These are phyloP conservation scores for Paramarasmius palmivorus DNA, from an alignment of 1,284 basidiomycete species.

Conservation along the genomic window DNA sequence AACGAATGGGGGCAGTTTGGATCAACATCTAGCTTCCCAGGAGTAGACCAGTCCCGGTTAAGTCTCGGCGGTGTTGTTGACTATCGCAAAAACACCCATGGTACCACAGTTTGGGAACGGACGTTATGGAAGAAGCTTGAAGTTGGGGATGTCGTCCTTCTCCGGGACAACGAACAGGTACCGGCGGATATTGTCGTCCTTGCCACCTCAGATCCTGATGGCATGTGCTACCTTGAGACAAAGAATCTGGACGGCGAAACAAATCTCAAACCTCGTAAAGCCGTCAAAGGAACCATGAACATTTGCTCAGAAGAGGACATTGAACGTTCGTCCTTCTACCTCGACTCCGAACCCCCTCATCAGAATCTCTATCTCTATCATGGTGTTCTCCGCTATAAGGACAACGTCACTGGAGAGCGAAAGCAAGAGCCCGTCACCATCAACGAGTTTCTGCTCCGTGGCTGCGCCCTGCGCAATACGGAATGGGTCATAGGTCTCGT, in stretches of 20 bases:
- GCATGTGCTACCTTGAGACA: slow-evolving; percentile 88
- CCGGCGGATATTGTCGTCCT: slow-evolving; percentile 94
- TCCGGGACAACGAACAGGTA: slow-evolving; percentile 93
- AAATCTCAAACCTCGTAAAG: slow-evolving; percentile 87
- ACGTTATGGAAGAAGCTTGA: slow-evolving; percentile 99
- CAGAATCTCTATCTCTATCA: slow-evolving; percentile 93
- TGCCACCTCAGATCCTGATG: slow-evolving; percentile 83
- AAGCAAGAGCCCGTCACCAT: slow-evolving; percentile 78
- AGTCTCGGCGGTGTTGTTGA: slow-evolving; percentile 71
- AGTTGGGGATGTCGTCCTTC: slow-evolving; percentile 92
- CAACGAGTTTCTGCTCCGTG: slow-evolving; percentile 92
- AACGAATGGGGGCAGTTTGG: slow-evolving; percentile 34
- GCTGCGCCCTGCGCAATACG: slow-evolving; percentile 92
- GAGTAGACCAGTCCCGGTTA: slow-evolving; percentile 52
- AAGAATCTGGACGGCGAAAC: slow-evolving; percentile 98
- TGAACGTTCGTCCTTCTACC: slow-evolving; percentile 81
- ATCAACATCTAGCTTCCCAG: slow-evolving; percentile 50
- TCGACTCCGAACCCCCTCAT: slow-evolving; percentile 93
- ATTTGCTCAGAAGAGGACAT: slow-evolving; percentile 91
- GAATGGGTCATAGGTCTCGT: slow-evolving; percentile 94
- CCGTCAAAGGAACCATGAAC: slow-evolving; percentile 74
- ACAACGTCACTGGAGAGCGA: slow-evolving; percentile 46
- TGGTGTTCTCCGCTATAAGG: slow-evolving; percentile 79
- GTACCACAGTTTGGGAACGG: slow-evolving; percentile 87
- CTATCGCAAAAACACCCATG: slow-evolving; percentile 66